Conservation (phyloP, 768 basidiomycete genomes). For the Collybiopsis confluens region DNA sequence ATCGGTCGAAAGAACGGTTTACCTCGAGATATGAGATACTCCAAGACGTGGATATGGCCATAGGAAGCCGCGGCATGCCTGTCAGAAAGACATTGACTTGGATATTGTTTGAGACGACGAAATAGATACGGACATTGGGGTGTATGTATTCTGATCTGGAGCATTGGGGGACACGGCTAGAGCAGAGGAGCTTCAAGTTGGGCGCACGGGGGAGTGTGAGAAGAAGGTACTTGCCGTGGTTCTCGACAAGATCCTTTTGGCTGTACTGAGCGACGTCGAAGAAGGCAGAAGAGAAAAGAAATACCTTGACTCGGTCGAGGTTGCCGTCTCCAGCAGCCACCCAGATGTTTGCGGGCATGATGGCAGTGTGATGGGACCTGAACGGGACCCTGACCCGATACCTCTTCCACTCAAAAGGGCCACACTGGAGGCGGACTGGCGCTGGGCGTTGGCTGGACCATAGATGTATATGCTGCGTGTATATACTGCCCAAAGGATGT, state of each 20-base stretch:
- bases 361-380: neutral
- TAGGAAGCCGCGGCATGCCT: constrained; percentile 96
- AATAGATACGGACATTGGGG: constrained; percentile 58
- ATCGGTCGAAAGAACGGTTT: too few species aligned
- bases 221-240: constrained; percentile 40
- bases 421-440: neutral
- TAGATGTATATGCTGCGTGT: too few species aligned
- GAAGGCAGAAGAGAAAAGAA: constrained; percentile 14
- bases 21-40: constrained; percentile 77
- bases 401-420: too few species aligned
- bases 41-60: constrained; percentile 69
- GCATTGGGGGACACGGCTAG: constrained; percentile 64
- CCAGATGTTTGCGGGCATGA: constrained; percentile 68
- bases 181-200: too few species aligned
- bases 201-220: constrained; percentile 26
- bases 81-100: constrained; percentile 13
- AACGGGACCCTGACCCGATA: too few species aligned
- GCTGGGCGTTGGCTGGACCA: too few species aligned
- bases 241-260: constrained; percentile 59
- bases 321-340: constrained; percentile 91
- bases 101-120: constrained; percentile 12
- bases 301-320: constrained; percentile 66
- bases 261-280: constrained; percentile 1
- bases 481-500: too few species aligned
- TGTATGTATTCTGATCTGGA: constrained; percentile 72